Conservation (phyloP, 371 early-diverging fungal species). For the Capniomyces stellatus region DNA sequence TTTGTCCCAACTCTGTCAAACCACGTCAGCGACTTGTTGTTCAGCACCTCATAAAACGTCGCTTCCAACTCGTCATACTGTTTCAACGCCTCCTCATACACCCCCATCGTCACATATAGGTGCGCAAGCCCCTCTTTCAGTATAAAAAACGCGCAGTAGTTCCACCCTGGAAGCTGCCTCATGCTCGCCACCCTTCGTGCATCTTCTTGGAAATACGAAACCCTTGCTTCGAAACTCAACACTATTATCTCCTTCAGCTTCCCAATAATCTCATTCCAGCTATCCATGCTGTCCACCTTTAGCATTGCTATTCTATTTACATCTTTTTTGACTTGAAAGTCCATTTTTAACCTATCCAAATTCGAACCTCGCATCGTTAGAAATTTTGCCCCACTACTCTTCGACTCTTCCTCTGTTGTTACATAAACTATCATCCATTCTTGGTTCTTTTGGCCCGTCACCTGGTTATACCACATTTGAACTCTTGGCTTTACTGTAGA, state of each 20-base stretch:
- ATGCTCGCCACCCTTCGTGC: conserved; percentile 74
- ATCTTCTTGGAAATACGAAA: conserved; percentile 68
- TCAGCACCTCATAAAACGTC: conserved; percentile 68
- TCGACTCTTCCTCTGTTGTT: conserved; percentile 36
- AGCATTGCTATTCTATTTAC: conserved; percentile 11
- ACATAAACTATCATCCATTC: conserved; percentile 86
- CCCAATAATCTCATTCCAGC: conserved; percentile 57
- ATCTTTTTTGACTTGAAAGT: conserved; percentile 54
- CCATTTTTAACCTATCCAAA: conserved; percentile 70
- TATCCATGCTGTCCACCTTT: conserved; percentile 36
- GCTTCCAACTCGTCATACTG: conserved; percentile 94
- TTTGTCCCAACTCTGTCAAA: conserved; percentile 79
- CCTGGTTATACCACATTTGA: conserved; percentile 61
- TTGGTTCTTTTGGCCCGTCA: conserved; percentile 59
- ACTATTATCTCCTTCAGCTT: conserved; percentile 66
- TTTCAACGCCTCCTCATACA: conserved; percentile 70
- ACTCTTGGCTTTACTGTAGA: conserved; percentile 49
- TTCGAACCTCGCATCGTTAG: conserved; percentile 48
- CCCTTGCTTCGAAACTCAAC: conserved; percentile 58
- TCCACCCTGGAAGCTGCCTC: conserved; percentile 90
- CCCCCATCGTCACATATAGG: conserved; percentile 65
- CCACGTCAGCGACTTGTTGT: conserved; percentile 67
- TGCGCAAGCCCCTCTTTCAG: conserved; percentile 81
- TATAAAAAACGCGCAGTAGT: conserved; percentile 89
- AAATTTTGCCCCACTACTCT: conserved; percentile 31